Percentiles rank a stretch among this genome's conserved stretches.
phyloP scores from a whole-genome alignment of 805 yeast genomes.

The Blastobotrys mokoenaii region DNA sequence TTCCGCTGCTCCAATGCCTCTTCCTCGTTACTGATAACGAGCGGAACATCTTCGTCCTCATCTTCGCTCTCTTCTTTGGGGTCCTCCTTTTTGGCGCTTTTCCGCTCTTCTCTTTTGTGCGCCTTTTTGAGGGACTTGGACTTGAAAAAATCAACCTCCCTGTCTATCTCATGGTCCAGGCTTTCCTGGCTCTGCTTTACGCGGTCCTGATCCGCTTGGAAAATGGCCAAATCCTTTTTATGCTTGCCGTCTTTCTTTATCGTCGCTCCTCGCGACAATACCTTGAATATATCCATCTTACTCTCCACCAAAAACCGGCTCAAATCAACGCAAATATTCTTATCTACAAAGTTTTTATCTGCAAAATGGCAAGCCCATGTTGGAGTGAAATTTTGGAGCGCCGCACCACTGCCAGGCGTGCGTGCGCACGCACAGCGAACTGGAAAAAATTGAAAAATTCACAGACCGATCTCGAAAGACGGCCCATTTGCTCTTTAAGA shows the following conservation, averaged over 20 bases:
- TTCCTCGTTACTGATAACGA: slow-evolving; percentile 40
- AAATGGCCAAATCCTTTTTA: slow-evolving; percentile 24
- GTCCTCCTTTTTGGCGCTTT: slow-evolving; percentile 1
- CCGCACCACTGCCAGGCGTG: background rate
- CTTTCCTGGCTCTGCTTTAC: slow-evolving; percentile 28
- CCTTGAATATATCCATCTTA: slow-evolving; percentile 79
- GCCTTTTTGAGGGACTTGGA: slow-evolving; percentile 35
- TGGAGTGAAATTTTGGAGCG: background rate
- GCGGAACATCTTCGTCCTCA: slow-evolving; percentile 30
- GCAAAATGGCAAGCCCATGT: background rate
- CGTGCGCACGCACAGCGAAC: background rate
- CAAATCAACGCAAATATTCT: too few species aligned
- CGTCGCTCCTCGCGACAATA: slow-evolving; percentile 79
- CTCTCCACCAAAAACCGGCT: too few species aligned
- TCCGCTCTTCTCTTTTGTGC: slow-evolving; percentile 22
- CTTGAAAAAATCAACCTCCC: slow-evolving; percentile 78
- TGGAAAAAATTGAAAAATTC: background rate
- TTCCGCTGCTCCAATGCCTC: slow-evolving; percentile 60
- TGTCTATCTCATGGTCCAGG: slow-evolving; percentile 43
- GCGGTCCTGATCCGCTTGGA: slow-evolving; percentile 18
- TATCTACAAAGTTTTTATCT: too few species aligned
- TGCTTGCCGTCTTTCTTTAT: slow-evolving; percentile 49
- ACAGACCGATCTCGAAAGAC: too few species aligned
- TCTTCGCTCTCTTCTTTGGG: slow-evolving; percentile 25
- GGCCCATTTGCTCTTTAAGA: too few species aligned